A percentile compares a stretch with the other conserved stretches of the same genome.
Evolutionary conservation across 805 yeast genomes (phyloP).

Genomic region (Barnettozyma salicaria): DNA sequence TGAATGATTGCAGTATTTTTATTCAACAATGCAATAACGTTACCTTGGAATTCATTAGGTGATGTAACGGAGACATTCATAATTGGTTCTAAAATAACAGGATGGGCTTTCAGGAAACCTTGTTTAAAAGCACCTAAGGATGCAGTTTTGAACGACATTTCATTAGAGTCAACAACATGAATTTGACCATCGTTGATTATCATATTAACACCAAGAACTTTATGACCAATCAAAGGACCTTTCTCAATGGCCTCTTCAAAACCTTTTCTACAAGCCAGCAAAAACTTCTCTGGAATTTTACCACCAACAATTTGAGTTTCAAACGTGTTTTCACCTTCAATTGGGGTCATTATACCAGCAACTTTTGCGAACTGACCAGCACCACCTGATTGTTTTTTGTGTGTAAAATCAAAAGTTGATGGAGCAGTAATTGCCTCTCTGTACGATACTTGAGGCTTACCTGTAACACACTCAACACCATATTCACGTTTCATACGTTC

Average conservation of each 20-base stretch:
- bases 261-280: constrained; percentile 91
- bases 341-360: constrained; percentile 70
- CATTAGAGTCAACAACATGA: constrained; percentile 96
- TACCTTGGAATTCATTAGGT: constrained; percentile 94
- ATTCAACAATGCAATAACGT: constrained; percentile 84
- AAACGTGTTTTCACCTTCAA: constrained; percentile 66
- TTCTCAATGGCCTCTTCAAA: constrained; percentile 91
- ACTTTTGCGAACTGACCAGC: constrained; percentile 99
- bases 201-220: constrained; percentile 90
- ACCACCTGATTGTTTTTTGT: constrained; percentile 98
- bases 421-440: constrained; percentile 81
- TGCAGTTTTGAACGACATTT: constrained; percentile 90
- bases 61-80: constrained; percentile 92
- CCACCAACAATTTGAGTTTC: constrained; percentile 93
- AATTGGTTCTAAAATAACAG: constrained; percentile 91
- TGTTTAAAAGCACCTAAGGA: constrained; percentile 87
- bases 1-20: constrained; percentile 87
- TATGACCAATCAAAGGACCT: constrained; percentile 95
- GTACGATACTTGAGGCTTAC: constrained; percentile 97
- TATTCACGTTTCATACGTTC: constrained; percentile 98
- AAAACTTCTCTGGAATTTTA: constrained; percentile 89
- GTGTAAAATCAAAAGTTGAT: constrained; percentile 84
- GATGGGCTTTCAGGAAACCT: constrained; percentile 78
- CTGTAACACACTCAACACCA: constrained; percentile 90
- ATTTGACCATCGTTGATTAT: constrained; percentile 94